Base-by-base conservation (phyloP, 2,329 filamentous ascomycete species). In the Dothistroma pini region DNA sequence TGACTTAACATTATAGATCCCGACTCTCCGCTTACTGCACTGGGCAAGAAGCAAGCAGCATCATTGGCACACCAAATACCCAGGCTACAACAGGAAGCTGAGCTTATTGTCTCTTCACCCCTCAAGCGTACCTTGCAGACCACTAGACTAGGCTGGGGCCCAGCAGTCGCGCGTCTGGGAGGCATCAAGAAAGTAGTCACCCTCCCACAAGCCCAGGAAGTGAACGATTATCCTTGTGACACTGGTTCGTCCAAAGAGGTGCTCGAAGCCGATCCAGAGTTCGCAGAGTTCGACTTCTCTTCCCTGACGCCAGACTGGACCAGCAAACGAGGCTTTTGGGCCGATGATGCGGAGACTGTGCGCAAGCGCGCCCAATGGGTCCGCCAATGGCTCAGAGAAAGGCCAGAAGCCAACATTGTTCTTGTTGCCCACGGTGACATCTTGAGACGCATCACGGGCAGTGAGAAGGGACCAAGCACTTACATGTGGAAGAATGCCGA, bases 361-460 rank as follows among this genome's bases (percentile, higher is more conserved):
- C 57, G 63, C 10, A 63, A 68, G 44, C 67, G 72, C 6, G 72
- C 71, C 12, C 59, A 60, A 47, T 72, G 70, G 70, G 68, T 74
- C 6, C 56, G 72, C 19, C 68, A 68, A 50, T 73, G 63, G 62
- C 55, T 74, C 56, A 62, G 67, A n/a, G 66, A 71, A 25, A 54
- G 70, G n/a, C 70, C 70, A 0, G 71, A 74, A 62, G 57, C 69
- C 61, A 68, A 63, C 16, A 74, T 74, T 31, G 71, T 74, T 31
- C 60, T 74, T n/a, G 72, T 74, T 4, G 71, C 69, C 1, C 72
- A 74, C 60, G 72, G 72, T 14, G 72, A 74, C 60, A 68, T 74
- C 10, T 59, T 73, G 49, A 63, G 72, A 19, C 56, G 63, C n/a
- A 69, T 74, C 35, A 72, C 69, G 5, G 63, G 56, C 9, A 62